phyloP scores from a whole-genome alignment of 1,139 yeast species.

The Taphrina pruni region DNA sequence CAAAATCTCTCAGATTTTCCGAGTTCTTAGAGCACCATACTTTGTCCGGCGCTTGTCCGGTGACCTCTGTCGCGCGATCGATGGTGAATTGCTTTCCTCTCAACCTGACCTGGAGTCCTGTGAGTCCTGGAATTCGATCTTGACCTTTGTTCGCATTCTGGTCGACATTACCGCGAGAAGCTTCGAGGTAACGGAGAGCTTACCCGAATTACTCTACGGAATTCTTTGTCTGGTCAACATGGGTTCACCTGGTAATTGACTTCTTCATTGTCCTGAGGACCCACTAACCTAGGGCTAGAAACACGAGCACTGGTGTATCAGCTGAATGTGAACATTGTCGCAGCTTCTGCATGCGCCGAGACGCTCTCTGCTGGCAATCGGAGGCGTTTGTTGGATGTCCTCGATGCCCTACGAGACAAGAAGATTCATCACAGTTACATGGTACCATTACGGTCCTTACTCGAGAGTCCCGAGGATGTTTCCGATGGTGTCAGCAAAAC shows the following conservation, averaged over 20 bases:
- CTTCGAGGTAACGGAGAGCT: background rate
- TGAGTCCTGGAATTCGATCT: background rate
- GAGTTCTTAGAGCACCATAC: constrained; percentile 4
- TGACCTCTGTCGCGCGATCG: background rate
- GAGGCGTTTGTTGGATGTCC: background rate
- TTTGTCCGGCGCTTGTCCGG: background rate
- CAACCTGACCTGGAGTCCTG: background rate
- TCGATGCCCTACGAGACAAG: background rate
- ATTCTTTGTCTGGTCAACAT: constrained; percentile 8
- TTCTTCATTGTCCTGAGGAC: background rate
- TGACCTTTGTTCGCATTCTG: background rate
- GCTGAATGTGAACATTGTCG: background rate
- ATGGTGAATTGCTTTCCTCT: background rate
- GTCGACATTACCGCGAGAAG: constrained; percentile 19
- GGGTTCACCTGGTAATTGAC: constrained; percentile 11
- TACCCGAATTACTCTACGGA: constrained; percentile 13
- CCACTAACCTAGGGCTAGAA: background rate
- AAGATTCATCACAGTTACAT: constrained; percentile 12
- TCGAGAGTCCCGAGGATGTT: background rate
- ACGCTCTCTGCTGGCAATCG: background rate
- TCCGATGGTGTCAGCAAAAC: background rate
- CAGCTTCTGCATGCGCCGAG: constrained; percentile 4
- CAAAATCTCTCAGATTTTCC: constrained; percentile 16
- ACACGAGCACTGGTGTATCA: constrained; percentile 14
- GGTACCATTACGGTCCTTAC: background rate